Base-by-base conservation (phyloP, 2,329 filamentous ascomycete species). In the Cordyceps pruinosa region DNA sequence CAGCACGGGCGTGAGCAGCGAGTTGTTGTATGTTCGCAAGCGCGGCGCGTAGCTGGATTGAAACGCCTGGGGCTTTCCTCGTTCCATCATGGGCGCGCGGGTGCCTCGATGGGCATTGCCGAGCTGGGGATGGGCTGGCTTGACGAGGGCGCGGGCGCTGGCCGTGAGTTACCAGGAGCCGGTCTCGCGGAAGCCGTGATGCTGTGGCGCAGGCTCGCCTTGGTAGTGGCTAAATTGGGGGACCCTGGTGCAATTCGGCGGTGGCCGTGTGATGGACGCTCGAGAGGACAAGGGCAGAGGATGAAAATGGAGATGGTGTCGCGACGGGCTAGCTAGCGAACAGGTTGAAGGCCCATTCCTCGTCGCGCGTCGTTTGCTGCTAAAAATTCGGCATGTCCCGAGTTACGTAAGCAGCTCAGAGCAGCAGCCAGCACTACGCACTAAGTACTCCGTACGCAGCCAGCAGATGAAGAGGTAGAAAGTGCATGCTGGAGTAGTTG, bases 1-100 rank as follows among this genome's bases (percentile, higher is more conserved):
- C 60, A 93, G 82, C 61, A 94, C 85, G 35, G 93, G 92, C 25
- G 89, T 90, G 60, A 97, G 83, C 56, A 97, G 84, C 37, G 93
- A 90, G 76, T 97, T 97, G 71, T 88, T 89, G 76, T 95, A 97
- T 62, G 86, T 84, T 69, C 93, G 89, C 68, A 97, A 76, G 68
- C 93, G 89, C 61, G 93, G 90, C 73, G 93, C 90, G 75, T 96
- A 97, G 69, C 87, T 91, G 57, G 90, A 93, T 65, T 94, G 85
- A 69, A 96, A 94, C 44, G 91, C 89, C 76, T 96, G 90, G 48
- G 91, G 90, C 65, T 75, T 74, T 63, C 70, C 71, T 69, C 73
- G 74, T 65, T 79, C 77, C 80, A 83, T 83, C 60, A 63, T 72
- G 63, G 58, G 54, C 42, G 53, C 45, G 45, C 35, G 25, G 54